These are phyloP conservation scores for Acer negundo DNA, from an alignment of 345 rosid species.

Conservation along the genomic window DNA sequence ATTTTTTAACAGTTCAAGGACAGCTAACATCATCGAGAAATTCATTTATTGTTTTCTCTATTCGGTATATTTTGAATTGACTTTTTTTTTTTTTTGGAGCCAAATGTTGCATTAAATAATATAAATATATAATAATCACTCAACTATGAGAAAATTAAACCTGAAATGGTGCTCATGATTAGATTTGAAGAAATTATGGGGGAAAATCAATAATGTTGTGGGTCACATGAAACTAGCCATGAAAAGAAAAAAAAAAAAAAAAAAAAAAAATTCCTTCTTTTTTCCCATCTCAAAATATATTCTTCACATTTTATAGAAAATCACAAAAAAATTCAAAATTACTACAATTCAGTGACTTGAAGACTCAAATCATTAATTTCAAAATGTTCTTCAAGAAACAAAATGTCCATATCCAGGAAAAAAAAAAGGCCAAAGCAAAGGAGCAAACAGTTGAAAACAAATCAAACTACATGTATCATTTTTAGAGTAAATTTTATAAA, in stretches of 20 bases:
- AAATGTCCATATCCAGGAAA: not conserved
- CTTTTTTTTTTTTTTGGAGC: not conserved
- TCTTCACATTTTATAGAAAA: too few species aligned
- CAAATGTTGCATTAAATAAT: not conserved
- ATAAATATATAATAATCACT: not conserved
- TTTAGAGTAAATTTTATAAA: not conserved
- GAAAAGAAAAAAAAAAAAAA: not conserved
- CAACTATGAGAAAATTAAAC: not conserved
- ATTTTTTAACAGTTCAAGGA: slow-evolving; percentile 16
- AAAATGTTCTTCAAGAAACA: not conserved
- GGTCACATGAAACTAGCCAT: too few species aligned
- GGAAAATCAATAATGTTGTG: not conserved
- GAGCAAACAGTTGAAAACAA: not conserved
- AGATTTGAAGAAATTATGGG: slow-evolving; percentile 7
- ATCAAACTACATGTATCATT: not conserved
- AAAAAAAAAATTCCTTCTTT: not conserved
- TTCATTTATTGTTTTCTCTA: slow-evolving; percentile 4
- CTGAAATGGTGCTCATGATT: not conserved
- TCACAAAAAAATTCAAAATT: not conserved
- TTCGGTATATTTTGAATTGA: slow-evolving; percentile 11
- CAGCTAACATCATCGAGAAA: slow-evolving; percentile 17
- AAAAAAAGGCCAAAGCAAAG: not conserved
- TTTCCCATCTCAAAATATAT: not conserved
- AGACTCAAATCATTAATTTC: slow-evolving; percentile 3
- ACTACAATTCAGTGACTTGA: not conserved